A percentile compares a stretch with the other conserved stretches of the same genome.
Conservation (phyloP, 2,329 filamentous ascomycete genomes). For the Fusarium palustre region DNA sequence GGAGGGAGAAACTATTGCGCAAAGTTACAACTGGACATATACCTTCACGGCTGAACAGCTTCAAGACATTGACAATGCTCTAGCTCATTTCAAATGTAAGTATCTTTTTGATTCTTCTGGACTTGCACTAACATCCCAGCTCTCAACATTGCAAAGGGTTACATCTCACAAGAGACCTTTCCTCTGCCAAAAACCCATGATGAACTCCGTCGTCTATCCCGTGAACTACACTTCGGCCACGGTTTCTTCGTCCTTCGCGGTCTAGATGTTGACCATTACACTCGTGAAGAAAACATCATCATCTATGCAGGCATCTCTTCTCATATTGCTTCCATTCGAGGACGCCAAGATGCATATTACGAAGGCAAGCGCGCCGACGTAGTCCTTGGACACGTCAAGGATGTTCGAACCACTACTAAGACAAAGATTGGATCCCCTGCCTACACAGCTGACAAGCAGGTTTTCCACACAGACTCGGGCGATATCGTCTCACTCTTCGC, state of each 20-base stretch:
- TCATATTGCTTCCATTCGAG: conserved; percentile 66
- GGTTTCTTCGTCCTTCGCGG: conserved; percentile 73
- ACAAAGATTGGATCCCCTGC: conserved; percentile 64
- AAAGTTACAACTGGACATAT: conserved; percentile 28
- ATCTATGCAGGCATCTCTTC: conserved; percentile 71
- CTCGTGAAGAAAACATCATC: conserved; percentile 67
- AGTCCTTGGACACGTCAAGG: conserved; percentile 64
- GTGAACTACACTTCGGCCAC: conserved; percentile 66
- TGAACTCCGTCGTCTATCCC: conserved; percentile 63
- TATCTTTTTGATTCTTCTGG: fast-evolving
- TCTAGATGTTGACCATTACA: conserved; percentile 63
- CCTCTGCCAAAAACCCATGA: conserved; percentile 62
- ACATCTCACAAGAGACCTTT: conserved; percentile 63
- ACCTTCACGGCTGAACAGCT: conserved; percentile 11
- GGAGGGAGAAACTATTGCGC: conserved; percentile 22
- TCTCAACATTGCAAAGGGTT: conserved; percentile 20
- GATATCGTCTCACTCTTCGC: conserved; percentile 69
- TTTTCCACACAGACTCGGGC: conserved; percentile 70
- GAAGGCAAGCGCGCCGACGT: conserved; percentile 62
- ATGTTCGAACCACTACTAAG: conserved; percentile 60
- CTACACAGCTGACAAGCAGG: conserved; percentile 70
- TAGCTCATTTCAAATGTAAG: conserved; percentile 28
- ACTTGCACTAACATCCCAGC: neutral
- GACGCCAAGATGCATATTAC: conserved; percentile 62
- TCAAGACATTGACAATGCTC: conserved; percentile 11